phyloP scores from a whole-genome alignment of 1,139 yeast genomes.

The Scheffersomyces titani region DNA sequence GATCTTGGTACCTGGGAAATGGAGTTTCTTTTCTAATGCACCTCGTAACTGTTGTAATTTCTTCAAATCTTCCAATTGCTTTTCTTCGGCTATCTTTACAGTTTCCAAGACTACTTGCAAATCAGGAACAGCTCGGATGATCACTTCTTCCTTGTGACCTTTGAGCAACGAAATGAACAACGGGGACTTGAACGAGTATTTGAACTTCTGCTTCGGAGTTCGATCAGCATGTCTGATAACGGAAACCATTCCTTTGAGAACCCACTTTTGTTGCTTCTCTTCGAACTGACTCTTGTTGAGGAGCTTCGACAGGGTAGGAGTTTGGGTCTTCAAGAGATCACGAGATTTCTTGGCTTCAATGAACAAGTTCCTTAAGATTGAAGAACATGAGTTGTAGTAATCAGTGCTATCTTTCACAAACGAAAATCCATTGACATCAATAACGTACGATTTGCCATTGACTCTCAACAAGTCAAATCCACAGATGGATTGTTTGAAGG shows the following conservation, averaged over 20 bases:
- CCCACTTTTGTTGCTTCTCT: slow-evolving; percentile 95
- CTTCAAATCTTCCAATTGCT: slow-evolving; percentile 73
- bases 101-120: slow-evolving; percentile 84
- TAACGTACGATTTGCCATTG: slow-evolving; percentile 84
- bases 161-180: slow-evolving; percentile 83
- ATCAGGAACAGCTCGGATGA: slow-evolving; percentile 86
- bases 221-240: slow-evolving; percentile 98
- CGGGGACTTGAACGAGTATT: slow-evolving; percentile 88
- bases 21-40: slow-evolving; percentile 86
- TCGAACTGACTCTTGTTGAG: slow-evolving; percentile 51
- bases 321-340: slow-evolving; percentile 40
- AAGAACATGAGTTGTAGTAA: slow-evolving; percentile 84
- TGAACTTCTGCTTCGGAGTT: slow-evolving; percentile 98
- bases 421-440: slow-evolving; percentile 97
- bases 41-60: slow-evolving; percentile 75
- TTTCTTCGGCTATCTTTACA: slow-evolving; percentile 77
- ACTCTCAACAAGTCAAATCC: slow-evolving; percentile 95
- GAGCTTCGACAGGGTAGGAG: slow-evolving; percentile 39
- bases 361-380: slow-evolving; percentile 75
- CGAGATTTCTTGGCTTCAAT: slow-evolving; percentile 53
- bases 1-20: slow-evolving; percentile 93
- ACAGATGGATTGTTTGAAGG: slow-evolving; percentile 94
- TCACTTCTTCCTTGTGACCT: slow-evolving; percentile 95
- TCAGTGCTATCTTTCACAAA: slow-evolving; percentile 91
- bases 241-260: slow-evolving; percentile 86